These are phyloP conservation scores for Massarina eburnea DNA, from an alignment of 2,329 filamentous ascomycete species.

Conservation along the genomic window DNA sequence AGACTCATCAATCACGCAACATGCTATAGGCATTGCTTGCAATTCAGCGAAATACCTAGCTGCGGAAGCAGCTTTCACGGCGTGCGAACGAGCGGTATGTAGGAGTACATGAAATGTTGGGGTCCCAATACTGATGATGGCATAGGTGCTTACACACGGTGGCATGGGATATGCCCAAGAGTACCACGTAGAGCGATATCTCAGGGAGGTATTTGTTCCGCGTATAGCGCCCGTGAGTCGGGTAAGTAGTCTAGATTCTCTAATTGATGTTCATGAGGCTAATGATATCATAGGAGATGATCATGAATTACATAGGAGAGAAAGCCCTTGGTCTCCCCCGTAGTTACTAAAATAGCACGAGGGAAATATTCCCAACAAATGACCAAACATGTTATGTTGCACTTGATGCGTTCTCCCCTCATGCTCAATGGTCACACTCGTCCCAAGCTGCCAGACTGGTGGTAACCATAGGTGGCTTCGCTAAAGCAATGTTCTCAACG, in stretches of 20 bases:
- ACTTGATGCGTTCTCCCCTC: too few species aligned
- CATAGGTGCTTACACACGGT: slow-evolving; percentile 56
- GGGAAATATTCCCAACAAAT: too few species aligned
- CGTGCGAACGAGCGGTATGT: slow-evolving; percentile 56
- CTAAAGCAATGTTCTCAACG: too few species aligned
- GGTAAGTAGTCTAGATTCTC: slow-evolving; percentile 34
- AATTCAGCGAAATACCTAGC: slow-evolving; percentile 62
- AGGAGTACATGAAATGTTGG: neutral
- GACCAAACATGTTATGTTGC: too few species aligned
- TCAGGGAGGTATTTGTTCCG: slow-evolving; percentile 61
- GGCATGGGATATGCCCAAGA: slow-evolving; percentile 67
- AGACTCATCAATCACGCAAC: slow-evolving; percentile 43
- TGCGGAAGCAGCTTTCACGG: slow-evolving; percentile 62
- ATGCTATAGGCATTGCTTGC: slow-evolving; percentile 56
- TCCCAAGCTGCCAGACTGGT: too few species aligned
- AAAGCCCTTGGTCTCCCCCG: slow-evolving; percentile 67
- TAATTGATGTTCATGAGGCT: neutral
- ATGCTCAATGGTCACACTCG: too few species aligned
- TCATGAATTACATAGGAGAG: slow-evolving; percentile 71
- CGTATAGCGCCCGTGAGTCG: slow-evolving; percentile 61
- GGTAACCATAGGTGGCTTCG: too few species aligned
- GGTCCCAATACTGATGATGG: neutral
- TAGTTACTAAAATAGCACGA: slow-evolving; percentile 62
- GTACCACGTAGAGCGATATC: slow-evolving; percentile 63
- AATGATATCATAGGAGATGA: slow-evolving; percentile 62